Evolutionary conservation across 108 stramenopile genomes (phyloP).

Genomic region (Pseudonitzschia delicatissima): DNA sequence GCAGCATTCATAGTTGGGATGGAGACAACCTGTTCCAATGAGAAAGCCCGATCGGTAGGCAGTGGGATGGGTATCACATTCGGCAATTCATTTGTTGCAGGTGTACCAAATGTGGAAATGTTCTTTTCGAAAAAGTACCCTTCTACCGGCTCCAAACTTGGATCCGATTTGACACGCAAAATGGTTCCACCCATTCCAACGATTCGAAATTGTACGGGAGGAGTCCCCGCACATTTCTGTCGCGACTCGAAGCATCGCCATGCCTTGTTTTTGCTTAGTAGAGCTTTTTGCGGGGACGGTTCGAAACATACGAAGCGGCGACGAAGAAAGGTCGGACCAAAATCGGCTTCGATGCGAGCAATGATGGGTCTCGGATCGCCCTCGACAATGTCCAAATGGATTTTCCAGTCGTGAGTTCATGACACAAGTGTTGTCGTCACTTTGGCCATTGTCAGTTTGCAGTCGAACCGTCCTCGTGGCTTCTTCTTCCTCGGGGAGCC

Average conservation of each 20-base stretch:
- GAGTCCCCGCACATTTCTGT: not conserved
- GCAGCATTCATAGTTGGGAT: too few relatives aligned
- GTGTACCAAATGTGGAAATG: not conserved
- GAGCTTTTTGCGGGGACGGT: not conserved
- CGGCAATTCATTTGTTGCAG: not conserved
- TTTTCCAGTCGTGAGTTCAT: not conserved
- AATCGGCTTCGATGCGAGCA: constrained; percentile 4
- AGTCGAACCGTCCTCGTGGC: not conserved
- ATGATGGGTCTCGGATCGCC: not conserved
- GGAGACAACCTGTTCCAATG: not conserved
- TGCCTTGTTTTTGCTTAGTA: not conserved
- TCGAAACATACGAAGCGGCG: not conserved
- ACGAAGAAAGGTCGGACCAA: not conserved
- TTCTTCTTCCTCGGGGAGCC: not conserved
- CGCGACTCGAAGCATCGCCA: constrained; percentile 11
- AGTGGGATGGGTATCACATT: not conserved
- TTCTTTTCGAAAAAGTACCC: not conserved
- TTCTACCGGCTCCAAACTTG: not conserved
- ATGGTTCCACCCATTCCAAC: constrained; percentile 1
- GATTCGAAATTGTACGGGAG: not conserved
- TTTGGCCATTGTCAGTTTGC: not conserved
- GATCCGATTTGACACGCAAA: not conserved
- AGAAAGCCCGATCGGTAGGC: not conserved
- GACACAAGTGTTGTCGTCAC: too few relatives aligned
- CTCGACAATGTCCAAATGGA: not conserved